Percentiles rank a stretch among this genome's conserved stretches.
Evolutionary conservation across 768 basidiomycete species (phyloP).

Genomic region (Lactarius hatsudake): DNA sequence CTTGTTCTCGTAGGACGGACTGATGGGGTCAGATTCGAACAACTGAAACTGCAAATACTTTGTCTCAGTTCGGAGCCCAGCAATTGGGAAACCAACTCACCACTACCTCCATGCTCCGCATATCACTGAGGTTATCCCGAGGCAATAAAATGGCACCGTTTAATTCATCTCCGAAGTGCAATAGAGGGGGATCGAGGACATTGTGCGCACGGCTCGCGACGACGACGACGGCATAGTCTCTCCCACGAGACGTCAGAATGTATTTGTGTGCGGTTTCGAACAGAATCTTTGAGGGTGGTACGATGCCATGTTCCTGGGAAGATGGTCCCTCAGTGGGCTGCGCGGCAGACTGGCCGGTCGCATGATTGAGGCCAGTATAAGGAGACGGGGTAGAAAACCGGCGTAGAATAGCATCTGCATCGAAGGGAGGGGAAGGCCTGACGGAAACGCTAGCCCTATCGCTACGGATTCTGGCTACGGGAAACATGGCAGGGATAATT

Average conservation of each 20-base stretch:
- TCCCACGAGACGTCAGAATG: slow-evolving; percentile 16
- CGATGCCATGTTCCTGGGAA: not conserved
- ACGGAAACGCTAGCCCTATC: not conserved
- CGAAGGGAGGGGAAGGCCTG: not conserved
- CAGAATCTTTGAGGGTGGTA: not conserved
- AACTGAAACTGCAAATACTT: slow-evolving; percentile 6
- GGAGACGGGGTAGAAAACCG: slow-evolving; percentile 13
- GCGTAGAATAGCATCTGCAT: not conserved
- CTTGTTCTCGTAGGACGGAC: slow-evolving; percentile 7
- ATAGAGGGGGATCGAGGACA: not conserved
- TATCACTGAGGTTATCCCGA: not conserved
- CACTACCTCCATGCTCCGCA: slow-evolving; percentile 18
- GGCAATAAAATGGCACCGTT: slow-evolving; percentile 12
- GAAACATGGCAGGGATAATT: not conserved
- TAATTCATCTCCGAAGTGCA: slow-evolving; percentile 21
- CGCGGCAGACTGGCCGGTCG: not conserved
- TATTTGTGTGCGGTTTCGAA: not conserved
- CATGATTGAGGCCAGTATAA: not conserved
- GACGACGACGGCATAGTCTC: slow-evolving; percentile 15
- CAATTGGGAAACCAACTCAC: slow-evolving; percentile 4
- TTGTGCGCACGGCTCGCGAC: slow-evolving; percentile 10
- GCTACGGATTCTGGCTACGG: not conserved
- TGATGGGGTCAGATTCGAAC: slow-evolving; percentile 3
- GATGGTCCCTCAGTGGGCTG: not conserved
- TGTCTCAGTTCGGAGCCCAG: not conserved